phyloP scores from a whole-genome alignment of 2,329 filamentous ascomycete species.

The Fusarium caatingaense region DNA sequence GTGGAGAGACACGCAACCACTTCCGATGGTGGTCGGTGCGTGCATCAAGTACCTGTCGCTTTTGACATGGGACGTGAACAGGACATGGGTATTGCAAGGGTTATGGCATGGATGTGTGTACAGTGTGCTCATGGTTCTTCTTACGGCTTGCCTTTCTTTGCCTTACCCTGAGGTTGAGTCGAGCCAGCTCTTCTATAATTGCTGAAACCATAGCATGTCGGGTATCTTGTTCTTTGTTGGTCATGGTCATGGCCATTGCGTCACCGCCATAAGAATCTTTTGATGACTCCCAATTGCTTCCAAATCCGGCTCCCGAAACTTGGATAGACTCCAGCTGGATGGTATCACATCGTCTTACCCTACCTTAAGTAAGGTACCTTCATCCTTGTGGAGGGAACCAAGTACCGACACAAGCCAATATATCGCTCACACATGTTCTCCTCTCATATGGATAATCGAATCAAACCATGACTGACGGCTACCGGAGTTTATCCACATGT shows the following conservation, averaged over 20 bases:
- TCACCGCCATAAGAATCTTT: not conserved
- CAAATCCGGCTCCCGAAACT: conserved; percentile 3
- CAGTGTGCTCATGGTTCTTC: conserved; percentile 6
- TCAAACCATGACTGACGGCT: not conserved
- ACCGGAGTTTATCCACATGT: conserved; percentile 10
- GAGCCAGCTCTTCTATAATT: not conserved
- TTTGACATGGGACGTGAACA: conserved; percentile 2
- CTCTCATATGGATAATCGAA: not conserved
- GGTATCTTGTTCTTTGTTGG: not conserved
- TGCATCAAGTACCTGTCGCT: conserved; percentile 34
- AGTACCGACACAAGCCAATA: conserved; percentile 1
- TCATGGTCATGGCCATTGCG: conserved; percentile 5
- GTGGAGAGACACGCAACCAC: conserved; percentile 41
- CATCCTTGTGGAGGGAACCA: not conserved
- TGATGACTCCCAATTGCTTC: not conserved
- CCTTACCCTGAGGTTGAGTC: conserved; percentile 1
- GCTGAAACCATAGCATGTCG: not conserved
- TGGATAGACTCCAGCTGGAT: not conserved
- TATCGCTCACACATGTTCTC: not conserved
- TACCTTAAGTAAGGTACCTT: not conserved
- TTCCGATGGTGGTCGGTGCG: conserved; percentile 43
- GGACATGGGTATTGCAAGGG: not conserved
- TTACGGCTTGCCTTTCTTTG: conserved; percentile 1
- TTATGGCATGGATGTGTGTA: not conserved
- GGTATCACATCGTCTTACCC: conserved; percentile 23